phyloP scores from a whole-genome alignment of 495 filamentous ascomycete genomes.

The Hyaloscypha hepaticicola region DNA sequence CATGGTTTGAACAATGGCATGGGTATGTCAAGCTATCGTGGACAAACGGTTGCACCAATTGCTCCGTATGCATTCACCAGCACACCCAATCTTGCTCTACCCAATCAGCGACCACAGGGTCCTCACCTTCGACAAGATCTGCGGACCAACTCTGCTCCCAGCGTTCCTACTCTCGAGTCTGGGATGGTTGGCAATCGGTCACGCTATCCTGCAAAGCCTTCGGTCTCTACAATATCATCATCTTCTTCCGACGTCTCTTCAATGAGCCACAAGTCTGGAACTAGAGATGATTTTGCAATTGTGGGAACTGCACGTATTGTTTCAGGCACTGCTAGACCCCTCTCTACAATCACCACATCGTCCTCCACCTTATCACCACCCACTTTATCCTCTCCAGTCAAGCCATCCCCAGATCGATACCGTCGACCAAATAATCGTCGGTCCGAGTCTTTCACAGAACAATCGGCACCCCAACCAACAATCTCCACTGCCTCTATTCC shows the following conservation, averaged over 20 bases:
- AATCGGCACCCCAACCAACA: slow-evolving; percentile 35
- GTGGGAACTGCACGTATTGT: slow-evolving; percentile 35
- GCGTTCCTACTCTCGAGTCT: slow-evolving; percentile 50
- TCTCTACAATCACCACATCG: slow-evolving; percentile 25
- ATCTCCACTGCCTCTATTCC: slow-evolving; percentile 26
- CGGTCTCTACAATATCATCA: slow-evolving; percentile 57
- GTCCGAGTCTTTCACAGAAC: slow-evolving; percentile 37
- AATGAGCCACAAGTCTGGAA: slow-evolving; percentile 26
- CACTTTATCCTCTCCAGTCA: slow-evolving; percentile 34
- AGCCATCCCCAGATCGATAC: slow-evolving; percentile 54
- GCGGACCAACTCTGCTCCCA: slow-evolving; percentile 64
- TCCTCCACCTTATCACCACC: slow-evolving; percentile 31
- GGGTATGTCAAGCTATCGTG: slow-evolving; percentile 64
- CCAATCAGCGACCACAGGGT: slow-evolving; percentile 54
- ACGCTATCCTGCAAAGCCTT: slow-evolving; percentile 60
- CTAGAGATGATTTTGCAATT: slow-evolving; percentile 39
- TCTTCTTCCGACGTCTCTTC: slow-evolving; percentile 38
- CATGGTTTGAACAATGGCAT: slow-evolving; percentile 51
- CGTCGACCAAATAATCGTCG: slow-evolving; percentile 46
- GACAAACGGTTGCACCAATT: slow-evolving; percentile 58
- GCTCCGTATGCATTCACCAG: slow-evolving; percentile 85
- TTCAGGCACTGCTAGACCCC: slow-evolving; percentile 21
- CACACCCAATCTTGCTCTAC: slow-evolving; percentile 64
- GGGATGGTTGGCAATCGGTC: slow-evolving; percentile 47
- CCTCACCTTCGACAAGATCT: slow-evolving; percentile 66